Percentiles rank a stretch among this genome's conserved stretches.
Conservation (phyloP, 805 yeast species). For the Ogataea parapolymorpha region DNA sequence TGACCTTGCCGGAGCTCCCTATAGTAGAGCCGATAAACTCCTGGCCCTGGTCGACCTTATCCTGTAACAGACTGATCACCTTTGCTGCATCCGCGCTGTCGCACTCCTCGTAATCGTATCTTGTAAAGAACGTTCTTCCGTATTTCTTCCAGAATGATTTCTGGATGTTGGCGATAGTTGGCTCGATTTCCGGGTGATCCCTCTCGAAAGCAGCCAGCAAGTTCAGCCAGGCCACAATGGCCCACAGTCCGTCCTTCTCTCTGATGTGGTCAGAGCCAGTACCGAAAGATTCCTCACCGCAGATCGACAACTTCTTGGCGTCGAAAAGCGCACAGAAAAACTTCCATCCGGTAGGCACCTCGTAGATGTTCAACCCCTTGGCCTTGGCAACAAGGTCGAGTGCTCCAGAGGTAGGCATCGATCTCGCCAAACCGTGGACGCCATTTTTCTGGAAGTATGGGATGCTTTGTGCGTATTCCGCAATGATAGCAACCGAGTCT, state of each 20-base stretch:
- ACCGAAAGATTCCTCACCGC: constrained; percentile 98
- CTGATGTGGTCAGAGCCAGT: constrained; percentile 97
- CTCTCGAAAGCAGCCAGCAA: constrained; percentile 79
- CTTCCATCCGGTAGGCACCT: constrained; percentile 99
- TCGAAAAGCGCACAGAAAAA: constrained; percentile 95
- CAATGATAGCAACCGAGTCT: constrained; percentile 95
- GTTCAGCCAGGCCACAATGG: constrained; percentile 94
- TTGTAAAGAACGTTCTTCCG: constrained; percentile 95
- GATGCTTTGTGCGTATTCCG: constrained; percentile 83
- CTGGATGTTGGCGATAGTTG: constrained; percentile 77
- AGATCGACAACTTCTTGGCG: constrained; percentile 86
- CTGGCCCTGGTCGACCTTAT: constrained; percentile 32
- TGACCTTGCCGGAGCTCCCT: constrained; percentile 48
- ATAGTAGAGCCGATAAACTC: constrained; percentile 51
- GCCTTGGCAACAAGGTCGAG: constrained; percentile 84
- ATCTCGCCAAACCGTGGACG: constrained; percentile 88
- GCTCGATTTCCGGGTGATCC: constrained; percentile 44
- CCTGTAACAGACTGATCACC: constrained; percentile 54
- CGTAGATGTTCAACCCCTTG: constrained; percentile 74
- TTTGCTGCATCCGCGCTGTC: constrained; percentile 68
- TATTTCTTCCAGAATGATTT: constrained; percentile 83
- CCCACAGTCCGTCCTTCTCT: constrained; percentile 98
- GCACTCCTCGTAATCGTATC: constrained; percentile 91
- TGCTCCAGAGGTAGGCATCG: constrained; percentile 97
- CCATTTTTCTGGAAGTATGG: constrained; percentile 91